Evolutionary conservation across 2,329 filamentous ascomycete species (phyloP), one percentile per base, ranked within the genome.

Genomic region (Alternaria arborescens): DNA sequence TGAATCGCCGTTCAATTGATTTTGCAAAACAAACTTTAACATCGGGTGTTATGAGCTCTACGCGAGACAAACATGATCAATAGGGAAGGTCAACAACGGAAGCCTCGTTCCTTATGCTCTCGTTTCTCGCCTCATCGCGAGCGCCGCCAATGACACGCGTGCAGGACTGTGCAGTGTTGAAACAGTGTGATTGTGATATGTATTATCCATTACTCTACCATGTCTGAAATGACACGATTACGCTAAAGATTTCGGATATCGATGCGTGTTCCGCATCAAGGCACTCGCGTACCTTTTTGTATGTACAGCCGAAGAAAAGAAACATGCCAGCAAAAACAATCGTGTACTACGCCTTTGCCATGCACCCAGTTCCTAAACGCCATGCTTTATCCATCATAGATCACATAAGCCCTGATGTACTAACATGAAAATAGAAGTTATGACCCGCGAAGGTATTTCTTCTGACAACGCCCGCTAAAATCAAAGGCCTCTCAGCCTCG

Each of bases 391-490:
- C 52, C 55, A 51, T 56, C 54, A 58, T 52, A 52, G 43, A 66
- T 52, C 56, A 65, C 34, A 63, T 60, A 44, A 52, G 46, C 60
- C 64, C 58, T 64, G 61, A 62, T 62, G 66, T 74, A 71, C 71
- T 64, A 66, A 69, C 50, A 64, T 69, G 63, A 44, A 53, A 55
- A 60, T 55, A 61, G 52, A 67, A 67, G 59, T 62, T 75, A 74
- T 74, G 65, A 63, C 72, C 67, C 63, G 63, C 65, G 67, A 70
- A 63, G 70, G 70, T 64, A 52, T 42, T 60, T 53, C 62, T 62
- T 74, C 63, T 68, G 55, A 52, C 47, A 72, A 75, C 72, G 70
- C 73, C 71, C 65, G 68, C 65, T 60, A 58, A 58, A 53, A 43
- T 40, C 34, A 62, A 47, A 38, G 55, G 57, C 55, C 52, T 44